Base-by-base conservation (phyloP, 768 basidiomycete species). In the Leccinum sublutescens region DNA sequence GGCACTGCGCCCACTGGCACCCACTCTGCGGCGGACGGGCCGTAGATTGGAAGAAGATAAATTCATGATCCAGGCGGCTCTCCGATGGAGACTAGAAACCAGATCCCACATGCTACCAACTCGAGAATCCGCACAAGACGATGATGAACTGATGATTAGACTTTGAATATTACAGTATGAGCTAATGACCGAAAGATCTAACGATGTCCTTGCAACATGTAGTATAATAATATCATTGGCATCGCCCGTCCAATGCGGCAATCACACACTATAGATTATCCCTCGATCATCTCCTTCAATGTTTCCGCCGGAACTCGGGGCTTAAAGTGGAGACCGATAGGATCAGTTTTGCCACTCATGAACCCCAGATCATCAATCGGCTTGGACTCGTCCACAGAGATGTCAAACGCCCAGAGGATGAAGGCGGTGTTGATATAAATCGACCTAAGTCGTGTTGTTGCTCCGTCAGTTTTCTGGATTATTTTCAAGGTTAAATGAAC, bases 311-410 rank as follows among this genome's bases (percentile, higher is more conserved):
- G 7, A 15, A 74, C 62, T 25, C 82, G 64, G 1, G 84, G 81
- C 61, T 80, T 78, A 61, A 88, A 87, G 6, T 67, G 60, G 1
- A 83, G 81, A 34, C 75, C 74, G 66, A 87, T 85, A 7, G 83
- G 83, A 59, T 82, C 79, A 9, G 8, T 4, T 33, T 61, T 53
- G 1, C 27, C 45, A 12, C 3, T n/a, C 9, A 81, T 81, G 66
- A 88, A 86, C 0, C 78, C 83, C 54, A 82, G 68, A 9, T 80
- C 78, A 65, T 89, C 81, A 50, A 85, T 84, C 0, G 83, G 83
- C 9, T 75, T 69, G 7, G 71, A 63, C 0, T 78, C 75, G 61
- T 85, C 82, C 11, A 77, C 60, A 2, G 71, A 74, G 47, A 88
- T 73, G 1, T 66, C 75, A 72, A 87, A 88, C 0, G 85, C 78